These are phyloP conservation scores for Citeromyces hawaiiensis DNA, from an alignment of 1,139 yeast species.

Conservation along the genomic window DNA sequence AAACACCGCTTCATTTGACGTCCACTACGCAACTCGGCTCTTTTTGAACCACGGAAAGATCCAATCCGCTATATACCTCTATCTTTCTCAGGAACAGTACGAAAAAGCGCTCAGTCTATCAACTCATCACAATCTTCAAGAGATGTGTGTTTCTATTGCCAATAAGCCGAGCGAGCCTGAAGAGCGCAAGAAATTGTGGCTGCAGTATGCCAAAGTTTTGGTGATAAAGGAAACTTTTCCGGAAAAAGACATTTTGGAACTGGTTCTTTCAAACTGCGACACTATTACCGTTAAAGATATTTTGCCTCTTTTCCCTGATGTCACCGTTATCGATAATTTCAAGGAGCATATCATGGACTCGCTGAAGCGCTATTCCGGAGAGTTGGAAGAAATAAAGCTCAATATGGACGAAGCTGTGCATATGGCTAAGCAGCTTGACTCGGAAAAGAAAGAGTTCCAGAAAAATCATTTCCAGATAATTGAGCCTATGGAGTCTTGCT, in stretches of 20 bases:
- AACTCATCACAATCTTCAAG: slow-evolving; percentile 43
- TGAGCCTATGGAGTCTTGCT: slow-evolving; percentile 80
- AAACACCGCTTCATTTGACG: slow-evolving; percentile 28
- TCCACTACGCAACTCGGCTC: slow-evolving; percentile 63
- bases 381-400: slow-evolving; percentile 46
- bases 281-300: slow-evolving; percentile 68
- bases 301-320: slow-evolving; percentile 74
- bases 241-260: slow-evolving; percentile 10
- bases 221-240: slow-evolving; percentile 22
- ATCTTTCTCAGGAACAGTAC: slow-evolving; percentile 51
- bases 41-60: slow-evolving; percentile 48
- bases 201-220: slow-evolving; percentile 49
- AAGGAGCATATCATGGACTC: slow-evolving; percentile 75
- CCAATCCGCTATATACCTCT: slow-evolving; percentile 58
- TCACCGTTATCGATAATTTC: slow-evolving; percentile 68
- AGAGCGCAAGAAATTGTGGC: slow-evolving; percentile 62
- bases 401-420: slow-evolving; percentile 69
- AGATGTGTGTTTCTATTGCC: slow-evolving; percentile 45
- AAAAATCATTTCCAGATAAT: slow-evolving; percentile 39
- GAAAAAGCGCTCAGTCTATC: slow-evolving; percentile 80
- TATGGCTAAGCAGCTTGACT: slow-evolving; percentile 48
- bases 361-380: slow-evolving; percentile 56
- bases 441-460: slow-evolving; percentile 39
- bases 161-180: slow-evolving; percentile 23
- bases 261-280: slow-evolving; percentile 30